Percentiles rank a stretch among this genome's conserved stretches.
Evolutionary conservation across 805 yeast species (phyloP).

Genomic region (Candida chilensis): DNA sequence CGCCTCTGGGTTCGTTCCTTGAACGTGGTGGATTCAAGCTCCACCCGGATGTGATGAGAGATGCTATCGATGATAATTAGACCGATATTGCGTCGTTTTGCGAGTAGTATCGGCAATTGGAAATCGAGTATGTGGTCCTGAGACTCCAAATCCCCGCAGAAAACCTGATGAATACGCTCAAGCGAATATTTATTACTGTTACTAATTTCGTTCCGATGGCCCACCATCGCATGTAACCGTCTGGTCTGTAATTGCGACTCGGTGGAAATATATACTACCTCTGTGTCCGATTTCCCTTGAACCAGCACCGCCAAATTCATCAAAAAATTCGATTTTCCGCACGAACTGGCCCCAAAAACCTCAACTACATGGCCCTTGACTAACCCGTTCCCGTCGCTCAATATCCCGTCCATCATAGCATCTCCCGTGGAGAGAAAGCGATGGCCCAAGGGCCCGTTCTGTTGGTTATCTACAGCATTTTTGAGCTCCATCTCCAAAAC

Average conservation of each 20-base stretch:
- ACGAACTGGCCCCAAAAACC: constrained; percentile 74
- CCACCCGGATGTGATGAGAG: constrained; percentile 71
- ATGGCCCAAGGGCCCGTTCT: too few species aligned
- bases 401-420: too few species aligned
- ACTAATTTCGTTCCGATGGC: constrained; percentile 32
- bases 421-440: too few species aligned
- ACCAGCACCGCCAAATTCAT: constrained; percentile 56
- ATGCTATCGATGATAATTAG: constrained; percentile 73
- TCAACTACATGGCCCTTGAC: constrained; percentile 64
- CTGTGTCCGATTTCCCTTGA: constrained; percentile 17
- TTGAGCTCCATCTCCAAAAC: too few species aligned
- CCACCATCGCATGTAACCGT: constrained; percentile 36
- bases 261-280: constrained; percentile 69
- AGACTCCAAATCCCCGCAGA: constrained; percentile 58
- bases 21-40: constrained; percentile 29
- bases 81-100: constrained; percentile 28
- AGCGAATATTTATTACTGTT: constrained; percentile 15
- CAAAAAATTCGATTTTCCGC: constrained; percentile 79
- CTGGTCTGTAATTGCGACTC: constrained; percentile 66
- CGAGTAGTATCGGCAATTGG: constrained; percentile 55
- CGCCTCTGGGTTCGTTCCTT: constrained; percentile 27
- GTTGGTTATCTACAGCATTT: too few species aligned
- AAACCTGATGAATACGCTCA: constrained; percentile 36
- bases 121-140: constrained; percentile 67
- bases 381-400: too few species aligned